Conservation (phyloP, 345 rosid genomes). For the Ceriops decandra region DNA sequence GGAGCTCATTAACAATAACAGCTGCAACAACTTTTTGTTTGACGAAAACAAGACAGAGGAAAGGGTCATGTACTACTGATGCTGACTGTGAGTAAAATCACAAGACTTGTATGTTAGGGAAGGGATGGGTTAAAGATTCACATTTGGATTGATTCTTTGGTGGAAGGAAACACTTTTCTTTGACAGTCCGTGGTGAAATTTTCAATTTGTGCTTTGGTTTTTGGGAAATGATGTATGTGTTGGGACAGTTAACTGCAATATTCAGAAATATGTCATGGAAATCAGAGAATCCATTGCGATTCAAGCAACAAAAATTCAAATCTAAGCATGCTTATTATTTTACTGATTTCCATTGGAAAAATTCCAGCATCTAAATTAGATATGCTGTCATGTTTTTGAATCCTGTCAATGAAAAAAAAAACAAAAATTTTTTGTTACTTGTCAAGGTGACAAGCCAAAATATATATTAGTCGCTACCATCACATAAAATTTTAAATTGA, state of each 20-base stretch:
- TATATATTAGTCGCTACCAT: background rate
- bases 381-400: background rate
- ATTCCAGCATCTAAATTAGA: background rate
- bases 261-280: background rate
- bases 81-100: constrained; percentile 31
- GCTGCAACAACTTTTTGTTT: constrained; percentile 44
- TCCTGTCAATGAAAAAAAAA: background rate
- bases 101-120: constrained; percentile 16
- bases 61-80: constrained; percentile 49
- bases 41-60: constrained; percentile 58
- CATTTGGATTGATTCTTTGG: constrained; percentile 14
- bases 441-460: background rate
- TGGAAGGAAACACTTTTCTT: background rate
- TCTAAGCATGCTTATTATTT: background rate
- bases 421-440: background rate
- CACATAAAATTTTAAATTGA: background rate
- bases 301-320: background rate
- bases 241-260: background rate
- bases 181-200: constrained; percentile 18
- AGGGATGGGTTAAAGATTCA: constrained; percentile 19
- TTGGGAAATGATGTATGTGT: constrained; percentile 16
- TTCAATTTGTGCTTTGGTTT: constrained; percentile 22
- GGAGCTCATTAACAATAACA: constrained; percentile 52
- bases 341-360: background rate
- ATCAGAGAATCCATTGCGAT: background rate